Base-by-base conservation (phyloP, 1,284 basidiomycete genomes). In the Jaminaea rosea region DNA sequence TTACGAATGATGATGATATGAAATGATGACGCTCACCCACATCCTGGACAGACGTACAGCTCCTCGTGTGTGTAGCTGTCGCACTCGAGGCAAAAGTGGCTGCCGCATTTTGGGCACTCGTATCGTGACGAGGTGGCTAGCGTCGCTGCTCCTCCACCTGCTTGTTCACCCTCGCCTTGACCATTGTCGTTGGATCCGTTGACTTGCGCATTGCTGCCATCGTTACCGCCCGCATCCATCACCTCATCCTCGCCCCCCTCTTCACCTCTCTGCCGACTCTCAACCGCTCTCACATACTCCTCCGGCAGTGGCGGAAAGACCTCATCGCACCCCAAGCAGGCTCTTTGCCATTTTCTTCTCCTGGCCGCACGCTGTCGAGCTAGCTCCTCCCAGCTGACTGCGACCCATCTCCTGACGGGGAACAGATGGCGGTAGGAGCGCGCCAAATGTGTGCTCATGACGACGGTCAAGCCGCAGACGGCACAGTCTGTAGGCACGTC, bases 401-500 rank as follows among this genome's bases (percentile, higher is more conserved):
- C 80, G 55, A 80, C 76, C 75, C 86, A 93, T 8, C 84, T 79
- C 65, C 84, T 84, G 24, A 92, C 90, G 0, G 91, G 90, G 72
- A 94, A 94, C 31, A 94, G 75, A 72, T 93, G 91, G 67, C 92
- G 87, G 75, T 93, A 94, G 69, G 90, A 94, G 60, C 93, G 79
- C 21, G 93, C 93, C 44, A 99, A 79, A 77, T 98, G 94, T 5
- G 94, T 93, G 50, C 88, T 89, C 77, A 88, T 92, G 59, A 99
- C 93, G 59, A 98, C 88, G 83, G 97, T 96, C 60, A 99, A 79
- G 2, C 90, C 89, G 69, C 93, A 98, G 26, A 97, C 85, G 66
- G 93, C 87, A 72, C 93, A 99, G 73, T 98, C 94, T 5, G 93
- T 98, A 32, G 93, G 93, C 1, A 97, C 90, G 68, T 98, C 92